Evolutionary conservation across 306 rosid genomes (phyloP).

Genomic region (Trifolium fragiferum): DNA sequence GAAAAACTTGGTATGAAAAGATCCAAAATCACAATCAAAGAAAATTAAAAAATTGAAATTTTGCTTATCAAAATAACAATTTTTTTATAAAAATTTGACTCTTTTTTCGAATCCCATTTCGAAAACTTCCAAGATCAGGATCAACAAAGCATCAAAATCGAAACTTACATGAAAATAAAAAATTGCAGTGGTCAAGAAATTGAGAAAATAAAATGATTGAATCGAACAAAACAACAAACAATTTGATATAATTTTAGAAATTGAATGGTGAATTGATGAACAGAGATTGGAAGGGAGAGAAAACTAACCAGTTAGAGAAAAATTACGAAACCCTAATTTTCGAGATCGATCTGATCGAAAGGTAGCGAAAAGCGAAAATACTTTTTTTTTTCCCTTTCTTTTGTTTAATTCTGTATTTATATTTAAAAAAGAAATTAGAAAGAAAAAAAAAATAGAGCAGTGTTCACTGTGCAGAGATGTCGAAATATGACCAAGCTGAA

Average conservation of each 20-base stretch:
- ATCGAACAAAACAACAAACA: neutral
- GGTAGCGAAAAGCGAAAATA: constrained; percentile 8
- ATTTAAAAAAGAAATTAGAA: neutral
- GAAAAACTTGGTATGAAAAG: neutral
- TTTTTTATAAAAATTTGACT: neutral
- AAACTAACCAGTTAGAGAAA: constrained; percentile 47
- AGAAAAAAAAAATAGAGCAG: neutral
- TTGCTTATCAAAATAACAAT: too few relatives aligned
- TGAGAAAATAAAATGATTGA: neutral
- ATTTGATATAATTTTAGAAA: neutral
- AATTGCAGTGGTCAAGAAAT: constrained; percentile 9
- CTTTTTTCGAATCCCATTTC: neutral
- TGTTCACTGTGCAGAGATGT: neutral
- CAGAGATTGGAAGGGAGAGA: constrained; percentile 20
- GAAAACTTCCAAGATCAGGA: constrained; percentile 16
- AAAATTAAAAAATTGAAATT: neutral
- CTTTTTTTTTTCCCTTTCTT: neutral
- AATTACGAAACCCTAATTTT: constrained; percentile 41
- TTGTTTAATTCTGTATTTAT: neutral
- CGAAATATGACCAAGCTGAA: neutral
- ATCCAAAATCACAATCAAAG: constrained; percentile 16
- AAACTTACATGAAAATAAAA: neutral
- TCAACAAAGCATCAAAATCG: neutral
- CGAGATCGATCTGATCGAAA: constrained; percentile 42
- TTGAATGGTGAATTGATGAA: constrained; percentile 18